Percentiles rank a stretch among this genome's conserved stretches.
Evolutionary conservation across 2,329 filamentous ascomycete genomes (phyloP).

Genomic region (Diatrype stigma): DNA sequence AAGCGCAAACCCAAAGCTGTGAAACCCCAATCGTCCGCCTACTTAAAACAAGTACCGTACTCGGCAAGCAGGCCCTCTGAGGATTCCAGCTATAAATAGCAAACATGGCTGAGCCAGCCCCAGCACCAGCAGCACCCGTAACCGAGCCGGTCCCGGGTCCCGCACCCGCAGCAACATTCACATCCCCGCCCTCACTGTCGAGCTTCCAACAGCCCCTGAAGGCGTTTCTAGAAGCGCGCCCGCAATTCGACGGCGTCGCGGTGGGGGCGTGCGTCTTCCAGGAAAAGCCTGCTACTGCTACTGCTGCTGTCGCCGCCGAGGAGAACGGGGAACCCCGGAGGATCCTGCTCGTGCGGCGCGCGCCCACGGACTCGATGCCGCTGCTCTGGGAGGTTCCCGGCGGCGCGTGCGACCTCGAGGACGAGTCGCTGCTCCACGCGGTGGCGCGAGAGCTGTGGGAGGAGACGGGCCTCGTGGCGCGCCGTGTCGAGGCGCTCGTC

Average conservation of each 20-base stretch:
- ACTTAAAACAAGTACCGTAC: too few relatives aligned
- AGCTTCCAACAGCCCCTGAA: constrained; percentile 16
- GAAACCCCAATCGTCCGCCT: too few relatives aligned
- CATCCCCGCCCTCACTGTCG: constrained; percentile 13
- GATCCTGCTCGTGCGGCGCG: constrained; percentile 37
- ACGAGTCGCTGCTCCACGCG: constrained; percentile 33
- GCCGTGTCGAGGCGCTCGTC: constrained; percentile 15
- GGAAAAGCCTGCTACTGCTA: constrained; percentile 3
- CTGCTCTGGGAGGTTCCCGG: constrained; percentile 39
- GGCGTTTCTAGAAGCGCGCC: constrained; percentile 17
- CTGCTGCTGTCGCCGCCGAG: not conserved
- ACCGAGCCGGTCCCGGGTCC: constrained; percentile 1
- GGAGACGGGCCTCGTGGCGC: constrained; percentile 32
- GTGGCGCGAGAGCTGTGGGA: constrained; percentile 38
- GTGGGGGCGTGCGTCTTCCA: constrained; percentile 27
- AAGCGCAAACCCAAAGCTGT: too few relatives aligned
- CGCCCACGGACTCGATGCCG: constrained; percentile 31
- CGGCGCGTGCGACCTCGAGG: constrained; percentile 33
- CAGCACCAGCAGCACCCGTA: not conserved
- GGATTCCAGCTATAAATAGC: too few relatives aligned
- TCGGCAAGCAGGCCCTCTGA: too few relatives aligned
- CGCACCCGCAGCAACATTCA: constrained; percentile 15
- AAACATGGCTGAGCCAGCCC: not conserved
- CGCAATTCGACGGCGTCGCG: constrained; percentile 18
- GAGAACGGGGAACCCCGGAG: too few relatives aligned